phyloP scores from a whole-genome alignment of 2,329 filamentous ascomycete genomes.

The Alternaria longipes region DNA sequence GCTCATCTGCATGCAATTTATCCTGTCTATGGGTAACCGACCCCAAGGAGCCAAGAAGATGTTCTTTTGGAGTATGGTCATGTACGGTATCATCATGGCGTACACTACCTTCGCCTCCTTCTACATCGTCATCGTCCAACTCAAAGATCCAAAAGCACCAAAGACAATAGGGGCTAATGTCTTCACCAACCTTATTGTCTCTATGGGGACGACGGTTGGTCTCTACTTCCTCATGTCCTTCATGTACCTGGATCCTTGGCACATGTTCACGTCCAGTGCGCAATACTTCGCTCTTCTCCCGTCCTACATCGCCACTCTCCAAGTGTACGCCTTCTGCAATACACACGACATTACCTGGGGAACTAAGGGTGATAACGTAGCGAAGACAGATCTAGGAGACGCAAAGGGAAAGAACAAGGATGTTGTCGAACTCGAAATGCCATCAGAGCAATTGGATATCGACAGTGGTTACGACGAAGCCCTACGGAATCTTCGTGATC shows the following conservation, averaged over 20 bases:
- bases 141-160: conserved; percentile 62
- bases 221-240: conserved; percentile 97
- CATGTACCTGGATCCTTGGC: conserved; percentile 97
- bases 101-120: conserved; percentile 92
- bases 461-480: conserved; percentile 98
- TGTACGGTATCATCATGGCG: conserved; percentile 93
- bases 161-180: conserved; percentile 81
- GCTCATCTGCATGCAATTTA: conserved; percentile 93
- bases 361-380: conserved; percentile 96
- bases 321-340: conserved; percentile 99
- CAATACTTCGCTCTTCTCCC: conserved; percentile 96
- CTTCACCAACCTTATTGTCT: conserved; percentile 94
- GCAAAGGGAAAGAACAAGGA: conserved; percentile 77
- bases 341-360: conserved; percentile 99
- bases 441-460: conserved; percentile 95
- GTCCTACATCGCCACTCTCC: conserved; percentile 93
- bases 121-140: conserved; percentile 87
- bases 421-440: conserved; percentile 96
- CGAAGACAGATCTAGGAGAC: conserved; percentile 89
- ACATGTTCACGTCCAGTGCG: conserved; percentile 91
- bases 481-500: conserved; percentile 91
- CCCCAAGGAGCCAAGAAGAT: conserved; percentile 94
- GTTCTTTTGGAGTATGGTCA: conserved; percentile 85
- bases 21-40: conserved; percentile 93
- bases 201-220: conserved; percentile 85